Evolutionary conservation across 2,329 filamentous ascomycete species (phyloP), one percentile per base, ranked within the genome.

Genomic region (Colletotrichum sp.): DNA sequence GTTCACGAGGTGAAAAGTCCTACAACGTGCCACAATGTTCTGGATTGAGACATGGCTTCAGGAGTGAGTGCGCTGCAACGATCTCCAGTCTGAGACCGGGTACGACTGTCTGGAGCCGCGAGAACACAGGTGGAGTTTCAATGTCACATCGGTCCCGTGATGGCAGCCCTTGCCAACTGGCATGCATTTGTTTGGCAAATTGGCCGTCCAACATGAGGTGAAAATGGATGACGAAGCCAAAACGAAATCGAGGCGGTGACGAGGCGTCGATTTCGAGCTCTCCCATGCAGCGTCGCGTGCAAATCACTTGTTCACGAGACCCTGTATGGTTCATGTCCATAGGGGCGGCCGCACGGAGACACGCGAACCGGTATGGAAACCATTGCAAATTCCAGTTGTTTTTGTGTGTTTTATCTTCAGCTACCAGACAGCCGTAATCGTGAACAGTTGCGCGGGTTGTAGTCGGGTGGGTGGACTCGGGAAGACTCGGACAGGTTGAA

Each of bases 361-460:
- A 78, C 76, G 71, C 76, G 69, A 71, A 52, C 74, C 66, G 76
- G 28, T 75, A 39, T 75, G 36, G 60, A 68, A 69, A 74, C 69
- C 71, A 78, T 75, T 70, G 77, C 68, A 77, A 78, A 78, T 78
- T 78, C 76, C 76, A 78, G 74, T 78, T 49, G 71, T 78, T 78
- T 78, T 78, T 78, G 76, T 76, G 74, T 68, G 68, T 76, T 78
- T 78, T 78, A 78, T 78, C 78, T 78, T 77, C 76, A 77, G 78
- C 78, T 78, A 78, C 75, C 68, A 77, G 76, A 78, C 76, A 78
- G 78, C 78, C 78, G 78, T 78, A 70, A 77, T 77, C 71, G 78
- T 78, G 74, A 78, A 75, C 74, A 78, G 72, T 76, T 77, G 77
- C 76, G 72, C 72, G 72, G 72, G 39, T 76, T 78, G 67, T 77